Conservation (phyloP, 2,329 filamentous ascomycete species). For the Penicillium sp. region DNA sequence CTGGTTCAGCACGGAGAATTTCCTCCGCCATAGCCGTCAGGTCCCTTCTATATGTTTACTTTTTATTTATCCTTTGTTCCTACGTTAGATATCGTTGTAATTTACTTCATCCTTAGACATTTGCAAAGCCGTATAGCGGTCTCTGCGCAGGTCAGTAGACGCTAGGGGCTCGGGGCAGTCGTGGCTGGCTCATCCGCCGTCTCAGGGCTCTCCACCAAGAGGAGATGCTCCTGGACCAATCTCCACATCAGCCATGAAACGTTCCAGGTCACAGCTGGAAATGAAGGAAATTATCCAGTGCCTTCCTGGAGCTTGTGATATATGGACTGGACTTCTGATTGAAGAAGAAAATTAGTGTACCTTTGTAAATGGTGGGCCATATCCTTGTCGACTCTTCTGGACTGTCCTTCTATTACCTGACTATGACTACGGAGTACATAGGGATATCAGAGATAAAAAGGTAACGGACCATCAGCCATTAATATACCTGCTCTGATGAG, state of each 20-base stretch:
- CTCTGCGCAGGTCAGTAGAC: background rate
- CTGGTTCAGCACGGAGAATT: background rate
- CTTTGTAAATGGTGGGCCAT: background rate
- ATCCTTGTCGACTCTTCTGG: background rate
- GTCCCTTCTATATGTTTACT: background rate
- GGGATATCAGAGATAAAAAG: background rate
- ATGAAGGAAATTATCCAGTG: slow-evolving; percentile 8
- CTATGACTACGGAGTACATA: background rate
- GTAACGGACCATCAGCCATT: background rate
- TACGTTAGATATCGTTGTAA: no score
- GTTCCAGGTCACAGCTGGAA: slow-evolving; percentile 19
- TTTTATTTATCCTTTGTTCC: background rate
- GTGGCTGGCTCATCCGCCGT: slow-evolving; percentile 17
- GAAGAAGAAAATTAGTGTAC: background rate
- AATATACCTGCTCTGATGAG: background rate
- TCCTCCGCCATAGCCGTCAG: background rate
- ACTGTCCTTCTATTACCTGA: background rate
- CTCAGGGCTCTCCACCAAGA: slow-evolving; percentile 4
- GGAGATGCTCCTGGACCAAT: slow-evolving; percentile 19
- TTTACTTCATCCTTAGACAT: background rate
- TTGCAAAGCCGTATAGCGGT: background rate
- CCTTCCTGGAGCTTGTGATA: slow-evolving; percentile 1
- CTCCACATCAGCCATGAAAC: slow-evolving; percentile 26
- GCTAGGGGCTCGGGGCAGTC: slow-evolving; percentile 8
- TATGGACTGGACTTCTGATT: background rate